Base-by-base conservation (phyloP, 2,329 filamentous ascomycete genomes). In the Microdochium bolleyi region DNA sequence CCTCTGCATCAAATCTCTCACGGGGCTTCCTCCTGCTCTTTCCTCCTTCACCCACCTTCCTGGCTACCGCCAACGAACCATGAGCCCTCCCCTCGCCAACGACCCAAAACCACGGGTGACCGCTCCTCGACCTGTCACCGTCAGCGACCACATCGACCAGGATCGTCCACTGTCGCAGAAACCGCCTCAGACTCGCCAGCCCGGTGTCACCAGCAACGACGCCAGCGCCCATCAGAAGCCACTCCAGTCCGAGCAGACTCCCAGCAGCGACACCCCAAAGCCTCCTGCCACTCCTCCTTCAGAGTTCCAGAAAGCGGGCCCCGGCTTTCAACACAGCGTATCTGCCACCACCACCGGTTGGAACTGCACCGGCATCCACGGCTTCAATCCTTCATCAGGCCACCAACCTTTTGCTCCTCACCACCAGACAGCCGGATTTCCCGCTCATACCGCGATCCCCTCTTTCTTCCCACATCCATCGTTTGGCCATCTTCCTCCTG, bases 301-400 rank as follows among this genome's bases (percentile, higher is more conserved):
- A 3, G 41, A 32, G 9, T 59, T 55, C 41, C 57, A 60, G 49
- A 46, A 25, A 2, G 49, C 58, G 5, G 55, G 53, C 8, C 58
- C 59, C 22, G 59, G 57, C n/a, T 60, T 60, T 22, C 32, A 53
- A 9, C 53, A 59, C 22, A 55, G 30, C 11, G 57, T 61, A 49
- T 52, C 50, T 37, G 58, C 60, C 49, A 27, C 55, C 24, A 55
- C 59, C 32, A 50, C 51, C 38, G 56, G 60, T 27, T 54, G 56
- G n/a, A 50, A 49, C 46, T 56, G 55, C 52, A 50, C 37, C 8
- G 44, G 50, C 19, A 27, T 59, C 22, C 52, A 56, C 50, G 57
- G 57, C 16, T 32, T 48, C 50, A 60, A 61, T 16, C 58, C 60
- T 3, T 27, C 56, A 16, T 24, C 51, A 49, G 57, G 51, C 34